phyloP scores from a whole-genome alignment of 345 rosid genomes.

The Salix koriyanagi region DNA sequence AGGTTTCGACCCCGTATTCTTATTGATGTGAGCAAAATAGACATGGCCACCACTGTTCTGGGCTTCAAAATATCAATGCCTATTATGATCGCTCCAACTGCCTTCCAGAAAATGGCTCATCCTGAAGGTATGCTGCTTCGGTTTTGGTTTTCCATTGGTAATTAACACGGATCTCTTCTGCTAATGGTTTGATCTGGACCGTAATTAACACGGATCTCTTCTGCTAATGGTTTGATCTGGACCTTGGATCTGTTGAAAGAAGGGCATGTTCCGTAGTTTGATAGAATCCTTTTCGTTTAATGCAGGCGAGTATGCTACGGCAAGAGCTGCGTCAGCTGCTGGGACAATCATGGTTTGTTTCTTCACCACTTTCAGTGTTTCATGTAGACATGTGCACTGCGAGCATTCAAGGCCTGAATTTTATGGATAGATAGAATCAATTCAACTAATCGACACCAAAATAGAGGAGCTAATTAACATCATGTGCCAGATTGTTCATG shows the following conservation, averaged over 20 bases:
- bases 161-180: background rate
- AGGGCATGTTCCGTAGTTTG: background rate
- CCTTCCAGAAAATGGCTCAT: slow-evolving; percentile 96
- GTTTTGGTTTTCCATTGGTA: background rate
- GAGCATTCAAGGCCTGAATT: background rate
- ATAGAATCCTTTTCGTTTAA: background rate
- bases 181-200: background rate
- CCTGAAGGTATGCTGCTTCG: slow-evolving; percentile 58
- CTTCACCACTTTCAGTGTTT: background rate
- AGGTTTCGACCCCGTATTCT: slow-evolving; percentile 93
- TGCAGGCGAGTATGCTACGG: slow-evolving; percentile 94
- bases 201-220: background rate
- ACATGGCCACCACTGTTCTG: slow-evolving; percentile 63
- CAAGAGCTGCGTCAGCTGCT: slow-evolving; percentile 84
- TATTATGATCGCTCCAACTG: slow-evolving; percentile 94
- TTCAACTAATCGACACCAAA: background rate
- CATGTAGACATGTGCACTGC: background rate
- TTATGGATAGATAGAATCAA: background rate
- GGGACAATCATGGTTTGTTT: slow-evolving; percentile 80
- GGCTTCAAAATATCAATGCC: slow-evolving; percentile 93
- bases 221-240: background rate
- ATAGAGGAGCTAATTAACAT: background rate
- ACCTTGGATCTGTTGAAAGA: background rate
- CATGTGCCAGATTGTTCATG: background rate
- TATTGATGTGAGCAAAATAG: slow-evolving; percentile 82